Base-by-base conservation (phyloP, 768 basidiomycete species). In the Jaapia argillacea region DNA sequence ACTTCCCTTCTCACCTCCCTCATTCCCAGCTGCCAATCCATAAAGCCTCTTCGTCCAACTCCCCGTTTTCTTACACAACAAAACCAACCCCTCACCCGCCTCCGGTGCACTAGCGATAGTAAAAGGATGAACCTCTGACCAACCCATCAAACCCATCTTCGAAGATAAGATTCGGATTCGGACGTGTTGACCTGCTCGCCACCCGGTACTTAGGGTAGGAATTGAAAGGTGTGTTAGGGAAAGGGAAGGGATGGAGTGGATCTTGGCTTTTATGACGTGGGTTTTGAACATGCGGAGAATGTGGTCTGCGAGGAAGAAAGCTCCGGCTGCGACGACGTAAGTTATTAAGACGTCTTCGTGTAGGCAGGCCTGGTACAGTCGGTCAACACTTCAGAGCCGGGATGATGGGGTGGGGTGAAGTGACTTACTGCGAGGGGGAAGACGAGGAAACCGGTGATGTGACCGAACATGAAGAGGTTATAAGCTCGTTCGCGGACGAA, bases 401-500 rank as follows among this genome's bases (percentile, higher is more conserved):
- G 10, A 16, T 33, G 31, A 33, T n/a, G n/a, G n/a, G n/a, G n/a
- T n/a, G n/a, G n/a, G n/a, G n/a, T n/a, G n/a, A n/a, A n/a, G n/a
- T n/a, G 28, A 48, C 28, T 47, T 55, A 84, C 76, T 2, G 76
- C 76, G 31, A 80, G 64, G 20, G 87, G 57, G 24, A 79, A 48
- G 2, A 75, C 53, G 26, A 75, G 47, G 40, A 78, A 71, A 2
- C 75, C 72, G 31, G 78, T 43, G 40, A 74, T 57, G 58, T 92
- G 87, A 2, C 72, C 72, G 14, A 65, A 54, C 42, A 77, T 52
- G 63, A 91, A 89, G 36, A 88, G 24, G 48, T 75, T 76, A 59
- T 88, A 86, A 23, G 66, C 74, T 20, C 62, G 68, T 43, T 66
- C 64, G n/a, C 89, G 69, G 52, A 78, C 62, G 45, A 59, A 71